A percentile compares a stretch with the other conserved stretches of the same genome.
These are phyloP conservation scores for Coniferiporia weirii DNA, from an alignment of 1,284 basidiomycete genomes.

Conservation along the genomic window DNA sequence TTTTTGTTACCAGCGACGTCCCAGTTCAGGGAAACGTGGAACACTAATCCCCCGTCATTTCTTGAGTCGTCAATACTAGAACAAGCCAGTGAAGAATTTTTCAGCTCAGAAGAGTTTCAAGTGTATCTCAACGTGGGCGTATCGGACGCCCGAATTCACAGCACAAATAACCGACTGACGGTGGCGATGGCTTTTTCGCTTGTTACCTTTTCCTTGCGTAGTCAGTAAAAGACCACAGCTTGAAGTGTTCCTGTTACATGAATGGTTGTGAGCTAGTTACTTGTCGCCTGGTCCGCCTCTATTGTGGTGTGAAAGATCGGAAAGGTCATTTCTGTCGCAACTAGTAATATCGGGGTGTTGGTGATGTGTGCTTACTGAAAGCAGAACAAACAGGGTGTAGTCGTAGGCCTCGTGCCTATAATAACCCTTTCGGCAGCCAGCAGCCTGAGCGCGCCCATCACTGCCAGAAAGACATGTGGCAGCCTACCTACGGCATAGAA, in stretches of 20 bases:
- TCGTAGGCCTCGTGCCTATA: constrained; percentile 2
- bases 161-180: no score
- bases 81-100: no score
- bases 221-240: background rate
- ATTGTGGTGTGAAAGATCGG: constrained; percentile 1
- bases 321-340: background rate
- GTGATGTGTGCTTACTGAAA: constrained; percentile 3
- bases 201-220: background rate
- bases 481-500: background rate
- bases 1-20: no score
- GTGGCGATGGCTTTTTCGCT: no score
- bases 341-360: background rate
- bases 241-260: constrained; percentile 1
- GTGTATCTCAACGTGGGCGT: no score
- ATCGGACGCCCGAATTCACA: no score
- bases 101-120: no score
- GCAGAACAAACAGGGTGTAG: background rate
- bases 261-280: background rate
- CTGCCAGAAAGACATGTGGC: background rate
- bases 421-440: constrained; percentile 3
- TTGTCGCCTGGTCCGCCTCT: constrained; percentile 3
- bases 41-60: no score
- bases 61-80: no score
- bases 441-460: constrained; percentile 5
- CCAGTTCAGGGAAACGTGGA: no score